phyloP scores from a whole-genome alignment of 2,329 filamentous ascomycete species.

The Elsinoe arachidis region DNA sequence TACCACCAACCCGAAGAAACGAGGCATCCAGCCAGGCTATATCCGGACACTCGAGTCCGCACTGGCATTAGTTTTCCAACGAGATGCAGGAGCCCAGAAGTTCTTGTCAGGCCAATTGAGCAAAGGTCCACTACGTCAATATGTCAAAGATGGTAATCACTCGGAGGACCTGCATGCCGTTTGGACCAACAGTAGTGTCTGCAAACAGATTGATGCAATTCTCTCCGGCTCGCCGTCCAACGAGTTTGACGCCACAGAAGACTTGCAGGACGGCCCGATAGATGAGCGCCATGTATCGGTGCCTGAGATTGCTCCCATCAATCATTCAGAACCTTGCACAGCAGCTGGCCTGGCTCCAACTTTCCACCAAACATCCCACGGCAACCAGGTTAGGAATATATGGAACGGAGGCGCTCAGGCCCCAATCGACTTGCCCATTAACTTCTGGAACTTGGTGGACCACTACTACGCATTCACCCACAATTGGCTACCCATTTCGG shows the following conservation, averaged over 20 bases:
- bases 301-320: neutral
- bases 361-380: neutral
- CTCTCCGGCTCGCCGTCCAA: constrained; percentile 38
- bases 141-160: constrained; percentile 43
- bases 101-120: constrained; percentile 3
- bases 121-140: neutral
- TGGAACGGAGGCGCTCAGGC: too few relatives aligned
- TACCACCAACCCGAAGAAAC: constrained; percentile 63
- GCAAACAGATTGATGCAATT: constrained; percentile 54
- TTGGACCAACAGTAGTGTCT: constrained; percentile 56
- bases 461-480: constrained; percentile 69
- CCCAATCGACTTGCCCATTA: constrained; percentile 35
- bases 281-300: neutral
- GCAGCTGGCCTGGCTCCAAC: too few relatives aligned
- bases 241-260: neutral
- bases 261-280: neutral
- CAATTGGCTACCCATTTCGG: constrained; percentile 65
- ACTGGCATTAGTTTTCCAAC: constrained; percentile 57
- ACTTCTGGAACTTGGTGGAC: constrained; percentile 56
- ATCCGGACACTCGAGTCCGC: constrained; percentile 64
- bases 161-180: constrained; percentile 51
- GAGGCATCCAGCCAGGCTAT: constrained; percentile 72
- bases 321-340: too few relatives aligned
- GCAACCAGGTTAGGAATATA: neutral
- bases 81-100: constrained; percentile 47